Conservation (phyloP, 768 basidiomycete genomes). For the Russula sp. region DNA sequence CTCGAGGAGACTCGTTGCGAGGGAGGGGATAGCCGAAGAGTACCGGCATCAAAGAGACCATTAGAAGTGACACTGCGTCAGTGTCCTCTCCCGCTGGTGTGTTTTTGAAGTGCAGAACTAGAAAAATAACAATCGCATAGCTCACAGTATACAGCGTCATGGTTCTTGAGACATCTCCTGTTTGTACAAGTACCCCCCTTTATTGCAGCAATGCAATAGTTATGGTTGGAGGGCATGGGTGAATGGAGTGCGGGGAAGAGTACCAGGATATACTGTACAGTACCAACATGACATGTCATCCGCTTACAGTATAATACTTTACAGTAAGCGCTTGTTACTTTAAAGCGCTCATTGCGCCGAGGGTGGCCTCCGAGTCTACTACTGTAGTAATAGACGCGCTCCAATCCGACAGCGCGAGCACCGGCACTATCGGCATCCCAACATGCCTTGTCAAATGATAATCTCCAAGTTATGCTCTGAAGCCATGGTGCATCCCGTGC, state of each 20-base stretch:
- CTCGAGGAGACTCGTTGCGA: not conserved
- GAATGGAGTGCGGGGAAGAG: not conserved
- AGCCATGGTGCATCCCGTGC: too few species aligned
- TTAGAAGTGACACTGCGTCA: not conserved
- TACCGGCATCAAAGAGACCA: not conserved
- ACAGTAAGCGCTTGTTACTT: too few species aligned
- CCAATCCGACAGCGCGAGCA: too few species aligned
- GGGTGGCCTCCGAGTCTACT: too few species aligned
- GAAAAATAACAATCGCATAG: conserved; percentile 15
- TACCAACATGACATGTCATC: too few species aligned
- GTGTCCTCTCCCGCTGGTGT: conserved; percentile 4
- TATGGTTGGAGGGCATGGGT: not conserved
- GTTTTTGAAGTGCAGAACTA: not conserved
- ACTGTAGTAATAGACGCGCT: too few species aligned
- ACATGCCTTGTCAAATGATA: too few species aligned
- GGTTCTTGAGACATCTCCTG: not conserved
- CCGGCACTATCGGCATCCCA: too few species aligned
- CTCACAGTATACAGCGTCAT: conserved; percentile 17
- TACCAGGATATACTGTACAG: not conserved
- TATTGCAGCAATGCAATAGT: not conserved
- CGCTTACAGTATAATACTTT: too few species aligned
- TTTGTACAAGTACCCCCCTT: not conserved
- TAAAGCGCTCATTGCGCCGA: too few species aligned
- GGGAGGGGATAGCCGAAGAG: not conserved
- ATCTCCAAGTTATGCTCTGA: too few species aligned